Percentiles rank a stretch among this genome's conserved stretches.
phyloP scores from a whole-genome alignment of 2,329 filamentous ascomycete species.

The Fusarium humuli region DNA sequence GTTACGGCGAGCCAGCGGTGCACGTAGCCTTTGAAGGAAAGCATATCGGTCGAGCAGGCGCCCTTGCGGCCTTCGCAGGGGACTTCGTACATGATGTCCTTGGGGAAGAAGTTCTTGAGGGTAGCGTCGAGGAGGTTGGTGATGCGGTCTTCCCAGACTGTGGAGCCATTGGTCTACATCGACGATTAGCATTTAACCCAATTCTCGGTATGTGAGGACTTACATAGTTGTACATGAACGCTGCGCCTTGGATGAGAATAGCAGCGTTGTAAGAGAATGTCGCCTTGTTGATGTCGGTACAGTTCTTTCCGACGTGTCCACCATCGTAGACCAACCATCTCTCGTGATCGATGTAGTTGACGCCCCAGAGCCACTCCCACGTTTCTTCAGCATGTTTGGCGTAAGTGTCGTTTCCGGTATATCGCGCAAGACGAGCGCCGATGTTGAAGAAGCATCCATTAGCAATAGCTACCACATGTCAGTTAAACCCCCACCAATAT shows the following conservation, averaged over 20 bases:
- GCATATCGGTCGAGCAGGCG: conserved; percentile 77
- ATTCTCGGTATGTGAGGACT: conserved; percentile 32
- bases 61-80: conserved; percentile 69
- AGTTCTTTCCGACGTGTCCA: conserved; percentile 67
- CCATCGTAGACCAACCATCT: conserved; percentile 74
- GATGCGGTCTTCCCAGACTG: conserved; percentile 67
- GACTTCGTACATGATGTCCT: conserved; percentile 72
- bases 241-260: conserved; percentile 70
- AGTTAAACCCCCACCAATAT: neutral
- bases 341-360: conserved; percentile 69
- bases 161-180: conserved; percentile 55
- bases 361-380: conserved; percentile 69
- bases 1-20: conserved; percentile 73
- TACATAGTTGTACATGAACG: conserved; percentile 75
- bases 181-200: too few relatives aligned
- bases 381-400: conserved; percentile 69
- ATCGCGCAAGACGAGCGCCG: conserved; percentile 76
- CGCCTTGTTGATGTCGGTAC: conserved; percentile 68
- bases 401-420: conserved; percentile 75
- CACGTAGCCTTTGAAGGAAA: conserved; percentile 78
- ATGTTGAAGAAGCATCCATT: conserved; percentile 74
- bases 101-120: conserved; percentile 64
- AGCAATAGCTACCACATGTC: conserved; percentile 60
- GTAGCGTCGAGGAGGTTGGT: conserved; percentile 65
- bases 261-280: conserved; percentile 77